Evolutionary conservation across 345 rosid genomes (phyloP), one percentile per base, ranked within the genome.

Genomic region (Populus ilicifolia): DNA sequence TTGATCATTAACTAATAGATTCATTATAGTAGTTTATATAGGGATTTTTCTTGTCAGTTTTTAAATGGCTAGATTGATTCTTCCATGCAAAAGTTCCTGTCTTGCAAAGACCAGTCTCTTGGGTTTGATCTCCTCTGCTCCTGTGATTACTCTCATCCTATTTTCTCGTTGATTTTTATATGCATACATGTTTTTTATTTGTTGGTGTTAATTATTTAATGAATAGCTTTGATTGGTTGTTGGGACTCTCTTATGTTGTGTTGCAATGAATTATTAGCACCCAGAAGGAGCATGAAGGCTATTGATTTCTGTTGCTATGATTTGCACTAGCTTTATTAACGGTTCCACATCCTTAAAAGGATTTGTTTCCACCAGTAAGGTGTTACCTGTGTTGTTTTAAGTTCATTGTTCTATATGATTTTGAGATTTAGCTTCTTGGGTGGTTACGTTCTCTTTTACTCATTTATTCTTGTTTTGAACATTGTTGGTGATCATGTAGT

Each of bases 11-110:
- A 44, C 41, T 77, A n/a, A 52, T 72, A 75, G 65, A 67, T 71
- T 64, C 59, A 7, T 6, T 20, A 59, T 69, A 44, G 29, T 59
- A 27, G 74, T 50, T 66, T 38, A 54, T 74, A 38, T 59, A 27
- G 73, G 82, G 30, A 73, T 6, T 50, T 17, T 50, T 18, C 17
- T 52, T 52, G 59, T 76, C 50, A 48, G 14, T 71, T 78, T 81
- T 33, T 14, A 63, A 71, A 94, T 94, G 98, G 91, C 97, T 85
- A 87, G 95, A 69, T 87, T 93, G 91, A 88, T 94, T 80, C 85
- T 89, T 75, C 95, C 97, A 10, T 85, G 89, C 88, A 89, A 89
- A 87, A 89, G 91, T 80, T 89, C 94, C 84, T 85, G 90, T 84
- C 85, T 94, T 75, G 84, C 92, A 48, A 91, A 84, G 81, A 77